These are phyloP conservation scores for Septoria petroselini DNA, from an alignment of 2,329 filamentous ascomycete species.

Conservation along the genomic window DNA sequence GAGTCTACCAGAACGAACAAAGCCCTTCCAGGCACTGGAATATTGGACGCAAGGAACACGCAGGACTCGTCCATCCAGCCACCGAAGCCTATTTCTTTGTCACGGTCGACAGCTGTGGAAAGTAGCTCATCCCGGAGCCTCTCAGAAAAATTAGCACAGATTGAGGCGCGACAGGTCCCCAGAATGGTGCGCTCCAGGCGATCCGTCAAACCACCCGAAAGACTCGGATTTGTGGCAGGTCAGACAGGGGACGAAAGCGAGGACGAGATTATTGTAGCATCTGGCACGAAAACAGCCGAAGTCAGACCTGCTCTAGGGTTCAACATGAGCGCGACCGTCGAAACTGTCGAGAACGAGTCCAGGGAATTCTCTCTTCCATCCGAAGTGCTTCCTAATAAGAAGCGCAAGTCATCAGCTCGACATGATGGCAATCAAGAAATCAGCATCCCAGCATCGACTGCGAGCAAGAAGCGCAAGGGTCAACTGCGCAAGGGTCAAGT, in stretches of 20 bases:
- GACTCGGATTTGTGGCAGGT: not conserved
- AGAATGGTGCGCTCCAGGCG: conserved; percentile 2
- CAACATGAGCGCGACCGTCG: too few relatives aligned
- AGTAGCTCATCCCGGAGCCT: not conserved
- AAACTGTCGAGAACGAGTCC: too few relatives aligned
- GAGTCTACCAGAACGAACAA: not conserved
- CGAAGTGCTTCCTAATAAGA: not conserved
- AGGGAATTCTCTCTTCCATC: not conserved
- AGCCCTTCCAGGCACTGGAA: not conserved
- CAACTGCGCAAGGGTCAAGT: too few relatives aligned
- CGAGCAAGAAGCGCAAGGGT: too few relatives aligned
- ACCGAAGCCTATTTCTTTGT: not conserved
- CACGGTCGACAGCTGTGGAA: not conserved
- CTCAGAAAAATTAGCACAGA: not conserved
- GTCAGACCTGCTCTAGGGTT: too few relatives aligned
- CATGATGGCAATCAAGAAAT: too few relatives aligned
- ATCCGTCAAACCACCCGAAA: not conserved
- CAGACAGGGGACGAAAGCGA: not conserved
- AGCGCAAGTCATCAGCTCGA: too few relatives aligned
- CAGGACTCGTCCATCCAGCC: not conserved
- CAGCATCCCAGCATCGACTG: too few relatives aligned
- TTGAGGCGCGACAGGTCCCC: not conserved
- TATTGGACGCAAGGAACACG: not conserved
- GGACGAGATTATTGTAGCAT: not conserved
- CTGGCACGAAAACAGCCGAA: not conserved